Evolutionary conservation across 495 filamentous ascomycete genomes (phyloP).

Genomic region (Tuber umbilicatum): DNA sequence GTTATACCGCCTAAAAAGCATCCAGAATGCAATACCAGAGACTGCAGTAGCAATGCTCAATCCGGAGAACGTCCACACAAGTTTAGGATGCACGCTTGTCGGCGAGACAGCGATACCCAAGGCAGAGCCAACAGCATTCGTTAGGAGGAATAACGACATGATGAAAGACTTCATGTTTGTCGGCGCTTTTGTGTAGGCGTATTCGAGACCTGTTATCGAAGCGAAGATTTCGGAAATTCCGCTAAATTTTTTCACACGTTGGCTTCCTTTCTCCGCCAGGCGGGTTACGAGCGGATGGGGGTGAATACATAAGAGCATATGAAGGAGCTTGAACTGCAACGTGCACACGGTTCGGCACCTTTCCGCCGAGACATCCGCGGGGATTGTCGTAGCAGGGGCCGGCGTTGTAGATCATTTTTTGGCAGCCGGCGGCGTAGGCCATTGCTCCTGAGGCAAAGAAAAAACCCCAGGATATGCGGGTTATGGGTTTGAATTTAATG

Average conservation of each 20-base stretch:
- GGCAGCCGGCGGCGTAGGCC: conserved; percentile 54
- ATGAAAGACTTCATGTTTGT: conserved; percentile 63
- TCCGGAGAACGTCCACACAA: conserved; percentile 48
- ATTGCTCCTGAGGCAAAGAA: conserved; percentile 55
- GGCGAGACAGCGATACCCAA: conserved; percentile 56
- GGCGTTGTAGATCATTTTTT: conserved; percentile 47
- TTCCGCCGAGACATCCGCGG: conserved; percentile 15
- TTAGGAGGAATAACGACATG: conserved; percentile 58
- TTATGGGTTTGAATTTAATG: conserved; percentile 65
- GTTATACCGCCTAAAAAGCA: conserved; percentile 24
- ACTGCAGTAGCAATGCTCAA: conserved; percentile 35
- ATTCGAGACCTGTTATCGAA: conserved; percentile 64
- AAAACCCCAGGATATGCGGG: conserved; percentile 66
- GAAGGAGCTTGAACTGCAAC: conserved; percentile 46
- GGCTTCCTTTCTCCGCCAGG: background rate
- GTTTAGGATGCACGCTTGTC: conserved; percentile 56
- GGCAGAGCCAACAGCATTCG: conserved; percentile 54
- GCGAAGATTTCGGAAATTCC: conserved; percentile 64
- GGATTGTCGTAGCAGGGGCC: conserved; percentile 52
- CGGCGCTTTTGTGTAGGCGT: conserved; percentile 66
- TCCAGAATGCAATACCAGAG: conserved; percentile 37
- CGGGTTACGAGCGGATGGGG: background rate
- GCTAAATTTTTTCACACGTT: background rate
- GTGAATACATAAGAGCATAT: conserved; percentile 53
- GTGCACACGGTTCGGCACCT: conserved; percentile 33